A percentile compares a stretch with the other conserved stretches of the same genome.
These are phyloP conservation scores for Ocimum tenuiflorum DNA, from an alignment of 257 asterid species.

Conservation along the genomic window DNA sequence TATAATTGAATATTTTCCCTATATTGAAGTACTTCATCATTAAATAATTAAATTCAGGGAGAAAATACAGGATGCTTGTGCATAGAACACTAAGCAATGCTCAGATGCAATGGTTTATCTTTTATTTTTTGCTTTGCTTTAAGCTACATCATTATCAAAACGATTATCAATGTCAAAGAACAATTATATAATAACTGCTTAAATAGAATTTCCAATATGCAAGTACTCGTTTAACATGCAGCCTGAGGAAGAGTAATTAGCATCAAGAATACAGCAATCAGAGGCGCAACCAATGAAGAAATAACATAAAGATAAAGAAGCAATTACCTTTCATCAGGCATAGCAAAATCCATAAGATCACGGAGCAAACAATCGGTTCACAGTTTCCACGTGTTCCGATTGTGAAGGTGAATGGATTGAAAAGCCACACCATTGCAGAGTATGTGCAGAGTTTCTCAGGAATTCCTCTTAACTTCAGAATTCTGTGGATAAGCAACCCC, in stretches of 20 bases:
- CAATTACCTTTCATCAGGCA: constrained; percentile 80
- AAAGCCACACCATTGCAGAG: constrained; percentile 77
- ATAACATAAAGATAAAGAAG: constrained; percentile 11
- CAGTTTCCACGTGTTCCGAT: constrained; percentile 98
- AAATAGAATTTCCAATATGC: neutral
- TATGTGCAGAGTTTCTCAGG: constrained; percentile 56
- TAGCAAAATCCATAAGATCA: constrained; percentile 71
- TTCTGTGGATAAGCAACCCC: constrained; percentile 62
- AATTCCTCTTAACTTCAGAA: constrained; percentile 71
- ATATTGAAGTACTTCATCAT: neutral
- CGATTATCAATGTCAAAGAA: neutral
- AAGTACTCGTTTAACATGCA: neutral
- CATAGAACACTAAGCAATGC: neutral
- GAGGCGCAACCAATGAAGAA: neutral
- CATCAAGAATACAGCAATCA: neutral
- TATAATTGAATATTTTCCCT: too few relatives aligned
- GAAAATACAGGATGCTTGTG: neutral
- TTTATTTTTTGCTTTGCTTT: neutral
- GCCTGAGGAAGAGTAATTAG: constrained; percentile 8
- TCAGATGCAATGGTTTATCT: too few relatives aligned
- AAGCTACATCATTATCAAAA: neutral
- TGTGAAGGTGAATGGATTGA: constrained; percentile 93
- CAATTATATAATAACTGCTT: neutral
- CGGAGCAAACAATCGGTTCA: constrained; percentile 80
- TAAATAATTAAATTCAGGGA: neutral